Percentiles rank a stretch among this genome's conserved stretches.
These are phyloP conservation scores for Dothiorella sarmentorum DNA, from an alignment of 2,329 filamentous ascomycete species.

Conservation along the genomic window DNA sequence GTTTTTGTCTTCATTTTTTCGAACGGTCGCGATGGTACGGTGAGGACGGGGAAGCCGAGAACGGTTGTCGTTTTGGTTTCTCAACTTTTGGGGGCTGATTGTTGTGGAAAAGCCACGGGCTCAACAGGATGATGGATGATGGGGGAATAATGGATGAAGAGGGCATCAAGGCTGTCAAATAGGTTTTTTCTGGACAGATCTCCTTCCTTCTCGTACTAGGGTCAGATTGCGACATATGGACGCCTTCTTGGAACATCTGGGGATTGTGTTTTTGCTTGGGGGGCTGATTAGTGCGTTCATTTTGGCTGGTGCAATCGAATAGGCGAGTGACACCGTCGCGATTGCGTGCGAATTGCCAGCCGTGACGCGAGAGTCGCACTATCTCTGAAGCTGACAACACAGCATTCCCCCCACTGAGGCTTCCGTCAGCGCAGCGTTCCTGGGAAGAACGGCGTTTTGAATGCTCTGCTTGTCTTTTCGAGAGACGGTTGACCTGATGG, in stretches of 20 bases:
- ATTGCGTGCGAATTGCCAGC: background rate
- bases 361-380: constrained; percentile 8
- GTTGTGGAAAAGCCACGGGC: background rate
- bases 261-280: background rate
- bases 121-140: background rate
- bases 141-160: background rate
- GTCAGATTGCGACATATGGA: constrained; percentile 13
- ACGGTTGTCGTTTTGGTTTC: background rate
- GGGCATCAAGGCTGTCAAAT: background rate
- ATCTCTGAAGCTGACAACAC: too few relatives aligned
- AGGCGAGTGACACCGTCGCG: background rate
- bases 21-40: too few relatives aligned
- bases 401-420: too few relatives aligned
- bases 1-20: too few relatives aligned
- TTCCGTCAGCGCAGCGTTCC: too few relatives aligned
- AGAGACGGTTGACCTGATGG: too few relatives aligned
- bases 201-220: background rate
- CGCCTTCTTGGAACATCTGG: background rate
- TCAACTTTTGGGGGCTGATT: background rate
- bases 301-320: background rate
- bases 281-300: background rate
- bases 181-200: background rate
- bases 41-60: background rate
- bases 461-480: too few relatives aligned
- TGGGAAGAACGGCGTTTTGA: too few relatives aligned